phyloP scores from a whole-genome alignment of 768 basidiomycete genomes.

The Xerocomus spinulosus region DNA sequence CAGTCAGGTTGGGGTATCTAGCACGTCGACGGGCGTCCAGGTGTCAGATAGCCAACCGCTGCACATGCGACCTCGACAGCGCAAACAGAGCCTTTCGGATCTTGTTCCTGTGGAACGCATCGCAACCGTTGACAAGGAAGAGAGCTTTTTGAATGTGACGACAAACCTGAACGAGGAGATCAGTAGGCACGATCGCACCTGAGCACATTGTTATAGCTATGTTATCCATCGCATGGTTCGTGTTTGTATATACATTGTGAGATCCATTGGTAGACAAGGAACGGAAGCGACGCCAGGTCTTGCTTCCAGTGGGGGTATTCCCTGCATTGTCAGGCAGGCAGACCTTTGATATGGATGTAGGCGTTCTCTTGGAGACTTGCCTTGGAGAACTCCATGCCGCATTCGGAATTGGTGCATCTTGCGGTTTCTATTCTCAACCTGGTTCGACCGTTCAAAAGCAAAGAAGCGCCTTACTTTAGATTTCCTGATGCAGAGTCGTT shows the following conservation, averaged over 20 bases:
- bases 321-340: constrained; percentile 29
- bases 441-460: constrained; percentile 1
- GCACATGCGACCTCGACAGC: constrained; percentile 48
- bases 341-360: constrained; percentile 38
- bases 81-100: constrained; percentile 63
- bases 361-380: constrained; percentile 37
- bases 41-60: constrained; percentile 36
- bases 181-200: constrained; percentile 29
- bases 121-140: constrained; percentile 51
- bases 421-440: constrained; percentile 11
- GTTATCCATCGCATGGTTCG: constrained; percentile 18
- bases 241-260: constrained; percentile 29
- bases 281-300: constrained; percentile 21
- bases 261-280: constrained; percentile 11
- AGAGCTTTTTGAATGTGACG: constrained; percentile 62
- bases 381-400: constrained; percentile 39
- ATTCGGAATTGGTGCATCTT: constrained; percentile 37
- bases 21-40: constrained; percentile 15
- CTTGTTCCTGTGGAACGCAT: constrained; percentile 60
- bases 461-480: constrained; percentile 31
- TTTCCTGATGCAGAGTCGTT: constrained; percentile 33
- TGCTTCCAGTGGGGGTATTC: constrained; percentile 6
- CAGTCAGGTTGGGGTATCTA: constrained; percentile 9
- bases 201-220: constrained; percentile 13
- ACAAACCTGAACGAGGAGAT: constrained; percentile 65